A percentile compares a stretch with the other conserved stretches of the same genome.
phyloP scores from a whole-genome alignment of 2,329 filamentous ascomycete species.

The Apiospora arundinis region DNA sequence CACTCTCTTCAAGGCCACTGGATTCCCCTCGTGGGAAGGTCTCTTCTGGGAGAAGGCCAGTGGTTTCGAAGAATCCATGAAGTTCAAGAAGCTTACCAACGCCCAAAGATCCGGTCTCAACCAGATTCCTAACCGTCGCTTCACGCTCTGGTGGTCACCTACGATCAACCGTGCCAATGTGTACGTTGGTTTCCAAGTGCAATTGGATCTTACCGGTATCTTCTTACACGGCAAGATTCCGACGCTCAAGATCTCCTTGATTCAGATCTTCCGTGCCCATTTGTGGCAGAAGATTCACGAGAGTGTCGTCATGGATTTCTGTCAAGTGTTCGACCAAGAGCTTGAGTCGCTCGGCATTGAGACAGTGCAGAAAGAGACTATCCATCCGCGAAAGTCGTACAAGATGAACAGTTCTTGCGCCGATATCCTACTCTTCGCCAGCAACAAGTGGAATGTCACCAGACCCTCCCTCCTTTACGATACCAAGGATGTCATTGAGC shows the following conservation, averaged over 20 bases:
- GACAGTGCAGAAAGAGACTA: conserved; percentile 98
- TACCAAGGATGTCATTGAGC: conserved; percentile 92
- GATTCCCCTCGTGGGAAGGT: conserved; percentile 96
- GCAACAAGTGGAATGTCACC: conserved; percentile 98
- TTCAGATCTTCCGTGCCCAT: conserved; percentile 99
- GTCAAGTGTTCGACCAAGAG: conserved; percentile 98
- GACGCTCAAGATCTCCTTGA: conserved; percentile 95
- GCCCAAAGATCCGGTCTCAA: conserved; percentile 96
- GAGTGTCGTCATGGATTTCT: conserved; percentile 82
- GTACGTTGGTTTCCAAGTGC: conserved; percentile 99
- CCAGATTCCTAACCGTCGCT: conserved; percentile 97
- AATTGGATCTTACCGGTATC: conserved; percentile 95
- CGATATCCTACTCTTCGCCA: conserved; percentile 94
- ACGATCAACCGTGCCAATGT: conserved; percentile 96
- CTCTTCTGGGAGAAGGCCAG: conserved; percentile 78
- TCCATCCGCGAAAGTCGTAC: conserved; percentile 98
- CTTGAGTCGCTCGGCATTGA: conserved; percentile 95
- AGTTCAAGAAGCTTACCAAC: conserved; percentile 99
- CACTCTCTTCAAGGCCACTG: conserved; percentile 94
- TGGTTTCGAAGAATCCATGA: conserved; percentile 75
- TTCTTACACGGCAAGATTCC: conserved; percentile 99
- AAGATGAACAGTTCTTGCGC: conserved; percentile 99
- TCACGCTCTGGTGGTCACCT: conserved; percentile 96
- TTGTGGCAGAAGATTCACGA: conserved; percentile 99
- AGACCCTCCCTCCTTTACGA: conserved; percentile 92